Evolutionary conservation across 805 yeast genomes (phyloP).

Genomic region (Pichia heedii): DNA sequence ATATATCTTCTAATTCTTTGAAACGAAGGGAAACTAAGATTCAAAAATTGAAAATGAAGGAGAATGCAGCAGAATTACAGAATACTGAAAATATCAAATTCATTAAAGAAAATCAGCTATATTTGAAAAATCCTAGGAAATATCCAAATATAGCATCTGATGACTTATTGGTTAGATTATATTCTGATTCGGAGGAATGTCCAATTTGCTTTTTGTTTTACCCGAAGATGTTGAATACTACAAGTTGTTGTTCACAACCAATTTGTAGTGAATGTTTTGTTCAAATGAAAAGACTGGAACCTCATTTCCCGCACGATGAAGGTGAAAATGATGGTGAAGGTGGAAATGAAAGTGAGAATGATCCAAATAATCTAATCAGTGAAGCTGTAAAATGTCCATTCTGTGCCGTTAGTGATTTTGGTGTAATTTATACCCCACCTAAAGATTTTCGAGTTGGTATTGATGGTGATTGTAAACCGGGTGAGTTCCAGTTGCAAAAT

Average conservation of each 20-base stretch:
- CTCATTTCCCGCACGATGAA: conserved; percentile 86
- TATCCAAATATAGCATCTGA: conserved; percentile 31
- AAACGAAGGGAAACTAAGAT: conserved; percentile 43
- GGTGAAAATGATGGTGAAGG: conserved; percentile 17
- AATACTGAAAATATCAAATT: conserved; percentile 27
- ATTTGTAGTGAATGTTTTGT: conserved; percentile 96
- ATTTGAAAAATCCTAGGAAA: conserved; percentile 18
- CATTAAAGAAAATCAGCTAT: conserved; percentile 22
- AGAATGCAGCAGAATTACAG: conserved; percentile 31
- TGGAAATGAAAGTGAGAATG: conserved; percentile 20
- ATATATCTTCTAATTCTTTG: conserved; percentile 37
- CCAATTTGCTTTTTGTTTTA: conserved; percentile 89
- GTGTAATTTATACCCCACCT: conserved; percentile 72
- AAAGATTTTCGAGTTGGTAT: conserved; percentile 44
- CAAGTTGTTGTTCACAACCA: conserved; percentile 87
- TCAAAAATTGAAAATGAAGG: conserved; percentile 31
- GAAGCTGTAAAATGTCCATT: conserved; percentile 91
- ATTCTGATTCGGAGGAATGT: conserved; percentile 69
- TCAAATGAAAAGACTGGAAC: conserved; percentile 83
- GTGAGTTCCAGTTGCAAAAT: conserved; percentile 29
- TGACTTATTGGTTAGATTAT: conserved; percentile 48
- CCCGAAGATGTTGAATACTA: conserved; percentile 67
- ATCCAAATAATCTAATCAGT: conserved; percentile 61
- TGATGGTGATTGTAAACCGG: conserved; percentile 41
- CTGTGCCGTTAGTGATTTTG: conserved; percentile 82